Percentiles rank a stretch among this genome's conserved stretches.
Conservation (phyloP, 2,329 filamentous ascomycete species). For the Neofusicoccum sp. region DNA sequence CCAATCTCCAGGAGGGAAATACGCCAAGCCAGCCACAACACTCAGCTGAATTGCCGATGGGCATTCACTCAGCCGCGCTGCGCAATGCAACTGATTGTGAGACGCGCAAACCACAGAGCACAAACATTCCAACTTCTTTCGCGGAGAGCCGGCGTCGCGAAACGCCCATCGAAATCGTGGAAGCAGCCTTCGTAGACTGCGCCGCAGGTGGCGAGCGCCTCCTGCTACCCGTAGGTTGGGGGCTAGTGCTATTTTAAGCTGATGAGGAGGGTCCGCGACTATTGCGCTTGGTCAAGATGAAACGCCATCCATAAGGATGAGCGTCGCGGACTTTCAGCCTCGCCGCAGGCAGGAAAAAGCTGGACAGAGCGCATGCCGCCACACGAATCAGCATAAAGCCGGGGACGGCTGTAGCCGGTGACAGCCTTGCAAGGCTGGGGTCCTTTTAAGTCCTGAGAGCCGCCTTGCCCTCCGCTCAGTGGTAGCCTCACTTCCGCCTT, state of each 20-base stretch:
- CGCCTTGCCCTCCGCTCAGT: neutral
- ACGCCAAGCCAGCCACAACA: neutral
- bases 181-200: neutral
- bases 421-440: conserved; percentile 11
- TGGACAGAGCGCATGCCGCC: neutral
- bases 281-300: conserved; percentile 4
- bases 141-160: neutral
- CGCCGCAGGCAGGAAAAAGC: neutral
- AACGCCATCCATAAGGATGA: conserved; percentile 1
- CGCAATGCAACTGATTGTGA: neutral
- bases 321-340: conserved; percentile 1
- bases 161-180: neutral
- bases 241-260: neutral
- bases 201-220: neutral
- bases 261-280: neutral
- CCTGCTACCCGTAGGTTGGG: neutral
- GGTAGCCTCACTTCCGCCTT: conserved; percentile 10
- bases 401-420: neutral
- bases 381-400: conserved; percentile 8
- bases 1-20: neutral
- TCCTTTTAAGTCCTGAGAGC: neutral
- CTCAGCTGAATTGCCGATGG: neutral
- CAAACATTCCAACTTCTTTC: neutral
- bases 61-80: conserved; percentile 6
- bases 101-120: neutral